Conservation (phyloP, 805 yeast genomes). For the Teunomyces lycoperdinae region DNA sequence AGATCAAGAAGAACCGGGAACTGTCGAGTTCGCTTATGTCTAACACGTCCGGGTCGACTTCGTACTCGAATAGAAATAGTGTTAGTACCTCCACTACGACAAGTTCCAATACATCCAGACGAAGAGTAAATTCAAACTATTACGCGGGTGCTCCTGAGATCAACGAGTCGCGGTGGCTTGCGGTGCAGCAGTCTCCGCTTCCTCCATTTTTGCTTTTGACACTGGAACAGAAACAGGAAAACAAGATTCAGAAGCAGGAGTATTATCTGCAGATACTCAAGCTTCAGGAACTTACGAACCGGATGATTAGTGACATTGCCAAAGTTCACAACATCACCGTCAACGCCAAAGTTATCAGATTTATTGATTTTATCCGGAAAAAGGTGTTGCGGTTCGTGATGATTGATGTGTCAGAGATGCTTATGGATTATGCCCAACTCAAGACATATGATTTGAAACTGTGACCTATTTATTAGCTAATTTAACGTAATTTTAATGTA, state of each 20-base stretch:
- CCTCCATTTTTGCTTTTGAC: slow-evolving; percentile 14
- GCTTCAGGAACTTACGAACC: slow-evolving; percentile 15
- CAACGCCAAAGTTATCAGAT: slow-evolving; percentile 19
- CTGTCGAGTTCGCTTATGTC: slow-evolving; percentile 30
- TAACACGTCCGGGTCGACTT: slow-evolving; percentile 12
- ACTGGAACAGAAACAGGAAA: slow-evolving; percentile 25
- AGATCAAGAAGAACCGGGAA: slow-evolving; percentile 36
- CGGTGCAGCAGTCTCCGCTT: slow-evolving; percentile 6
- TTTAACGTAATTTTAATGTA: background rate
- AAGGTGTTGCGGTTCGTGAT: slow-evolving; percentile 34
- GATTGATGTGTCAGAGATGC: slow-evolving; percentile 36
- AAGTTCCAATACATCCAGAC: slow-evolving; percentile 19
- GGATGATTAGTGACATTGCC: slow-evolving; percentile 8
- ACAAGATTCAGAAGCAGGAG: slow-evolving; percentile 30
- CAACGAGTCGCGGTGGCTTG: slow-evolving; percentile 8
- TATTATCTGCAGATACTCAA: slow-evolving; percentile 30
- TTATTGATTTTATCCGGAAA: slow-evolving; percentile 36
- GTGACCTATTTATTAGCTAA: background rate
- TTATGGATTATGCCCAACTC: slow-evolving; percentile 28
- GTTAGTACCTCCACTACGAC: slow-evolving; percentile 19
- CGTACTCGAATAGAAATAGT: slow-evolving; percentile 21
- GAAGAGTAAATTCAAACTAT: slow-evolving; percentile 15
- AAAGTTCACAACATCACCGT: slow-evolving; percentile 11
- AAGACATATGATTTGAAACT: slow-evolving; percentile 9
- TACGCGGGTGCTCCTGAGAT: slow-evolving; percentile 7